These are phyloP conservation scores for Quercus lobata DNA, from an alignment of 331 rosid species.

Conservation along the genomic window DNA sequence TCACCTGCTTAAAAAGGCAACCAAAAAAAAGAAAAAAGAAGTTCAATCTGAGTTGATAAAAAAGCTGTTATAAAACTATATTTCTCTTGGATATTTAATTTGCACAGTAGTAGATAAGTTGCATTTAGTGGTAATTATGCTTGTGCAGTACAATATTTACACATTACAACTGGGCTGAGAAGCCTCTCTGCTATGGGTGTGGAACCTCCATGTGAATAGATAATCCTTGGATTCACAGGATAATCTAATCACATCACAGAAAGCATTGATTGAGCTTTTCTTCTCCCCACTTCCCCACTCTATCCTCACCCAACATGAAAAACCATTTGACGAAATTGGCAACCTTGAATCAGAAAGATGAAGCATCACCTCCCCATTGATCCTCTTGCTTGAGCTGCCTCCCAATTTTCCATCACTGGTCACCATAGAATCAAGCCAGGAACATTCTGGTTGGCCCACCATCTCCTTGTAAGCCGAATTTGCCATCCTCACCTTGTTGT, in stretches of 20 bases:
- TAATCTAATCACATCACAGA: slow-evolving; percentile 65
- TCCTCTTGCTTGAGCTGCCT: slow-evolving; percentile 54
- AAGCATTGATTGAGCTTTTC: slow-evolving; percentile 47
- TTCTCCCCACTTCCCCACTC: slow-evolving; percentile 60
- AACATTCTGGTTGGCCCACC: slow-evolving; percentile 90
- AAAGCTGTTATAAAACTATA: slow-evolving; percentile 19
- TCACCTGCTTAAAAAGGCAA: neutral
- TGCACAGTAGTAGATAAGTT: neutral
- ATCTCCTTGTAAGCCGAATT: slow-evolving; percentile 86
- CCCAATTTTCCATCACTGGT: slow-evolving; percentile 25
- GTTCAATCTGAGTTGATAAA: neutral
- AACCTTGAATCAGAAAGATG: slow-evolving; percentile 42
- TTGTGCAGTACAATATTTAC: slow-evolving; percentile 6
- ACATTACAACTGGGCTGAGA: slow-evolving; percentile 38
- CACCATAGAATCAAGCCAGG: slow-evolving; percentile 74
- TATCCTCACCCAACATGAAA: slow-evolving; percentile 89
- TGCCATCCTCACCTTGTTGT: slow-evolving; percentile 68
- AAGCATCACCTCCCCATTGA: slow-evolving; percentile 72
- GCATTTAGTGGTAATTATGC: neutral
- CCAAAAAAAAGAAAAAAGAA: neutral
- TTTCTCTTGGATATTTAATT: neutral
- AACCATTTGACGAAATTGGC: slow-evolving; percentile 58
- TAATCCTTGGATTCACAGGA: slow-evolving; percentile 74
- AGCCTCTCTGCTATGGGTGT: slow-evolving; percentile 48
- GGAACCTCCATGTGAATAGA: slow-evolving; percentile 85